Conservation (phyloP, 208 protist species). For the Leishmania aethiopica region DNA sequence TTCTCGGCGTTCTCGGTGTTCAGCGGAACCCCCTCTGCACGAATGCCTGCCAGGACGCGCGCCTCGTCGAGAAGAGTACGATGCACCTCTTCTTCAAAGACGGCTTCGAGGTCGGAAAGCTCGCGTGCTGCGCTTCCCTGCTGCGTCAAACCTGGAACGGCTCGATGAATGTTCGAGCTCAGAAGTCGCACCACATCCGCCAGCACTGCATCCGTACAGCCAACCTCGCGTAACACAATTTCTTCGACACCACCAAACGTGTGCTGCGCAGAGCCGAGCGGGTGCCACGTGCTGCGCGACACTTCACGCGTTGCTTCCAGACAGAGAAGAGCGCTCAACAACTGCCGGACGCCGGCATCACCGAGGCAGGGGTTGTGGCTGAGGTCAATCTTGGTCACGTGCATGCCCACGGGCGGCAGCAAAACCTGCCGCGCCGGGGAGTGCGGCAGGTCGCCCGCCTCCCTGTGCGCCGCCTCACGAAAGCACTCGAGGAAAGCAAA, state of each 20-base stretch:
- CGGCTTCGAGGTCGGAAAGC: not conserved
- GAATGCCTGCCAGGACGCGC: not conserved
- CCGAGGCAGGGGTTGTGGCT: constrained; percentile 25
- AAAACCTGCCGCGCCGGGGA: not conserved
- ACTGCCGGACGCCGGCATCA: constrained; percentile 9
- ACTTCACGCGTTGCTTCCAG: constrained; percentile 19
- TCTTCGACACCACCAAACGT: constrained; percentile 2
- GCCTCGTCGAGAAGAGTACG: constrained; percentile 2
- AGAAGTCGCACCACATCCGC: constrained; percentile 13
- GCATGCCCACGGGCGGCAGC: not conserved
- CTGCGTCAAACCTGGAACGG: not conserved
- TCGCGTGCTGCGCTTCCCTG: too few relatives aligned
- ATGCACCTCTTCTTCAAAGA: not conserved
- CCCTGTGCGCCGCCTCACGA: constrained; percentile 10
- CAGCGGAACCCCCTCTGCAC: not conserved
- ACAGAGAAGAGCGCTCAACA: constrained; percentile 13
- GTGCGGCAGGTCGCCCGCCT: not conserved
- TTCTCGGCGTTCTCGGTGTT: not conserved
- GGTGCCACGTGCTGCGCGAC: not conserved
- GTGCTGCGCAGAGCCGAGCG: not conserved
- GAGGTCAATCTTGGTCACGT: constrained; percentile 28
- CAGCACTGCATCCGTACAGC: constrained; percentile 25
- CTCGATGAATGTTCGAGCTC: not conserved
- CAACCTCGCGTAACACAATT: constrained; percentile 19
- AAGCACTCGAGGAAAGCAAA: constrained; percentile 7